Evolutionary conservation across 352 stramenopile genomes (phyloP), one percentile per base, ranked within the genome.

Genomic region (Aphanomyces euteiches): DNA sequence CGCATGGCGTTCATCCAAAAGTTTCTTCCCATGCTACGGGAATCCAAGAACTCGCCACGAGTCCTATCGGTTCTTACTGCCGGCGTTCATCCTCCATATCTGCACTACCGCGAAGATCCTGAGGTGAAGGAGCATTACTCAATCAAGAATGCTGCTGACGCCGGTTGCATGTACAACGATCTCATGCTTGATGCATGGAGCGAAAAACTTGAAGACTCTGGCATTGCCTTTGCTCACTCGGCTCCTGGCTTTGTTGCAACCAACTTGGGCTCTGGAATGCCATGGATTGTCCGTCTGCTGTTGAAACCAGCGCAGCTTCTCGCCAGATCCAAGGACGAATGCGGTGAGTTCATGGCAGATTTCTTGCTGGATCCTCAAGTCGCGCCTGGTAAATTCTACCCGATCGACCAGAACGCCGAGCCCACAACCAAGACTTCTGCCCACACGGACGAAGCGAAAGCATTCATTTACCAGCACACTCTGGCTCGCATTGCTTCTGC

Each of bases 251-350:
- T 87, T 73, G 76, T 88, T n/a, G 74, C 72, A 43, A 82, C 75
- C 1, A 83, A 81, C 70, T 88, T 78, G 81, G 79, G 79, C 1
- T 81, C 75, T 3, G 81, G 87, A 67, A 77, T 88, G 58, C 76
- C 78, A 8, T 56, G 34, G 13, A 72, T 63, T 36, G 40, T 86
- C 7, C 58, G 72, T 15, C 54, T 48, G 38, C 54, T 79, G 0
- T 68, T 86, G 17, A 64, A 75, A 13, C 56, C 60, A 1, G 66
- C 81, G 19, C 75, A 82, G 28, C 40, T 67, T 12, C 38, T 71
- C n/a, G 65, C 37, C 2, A 61, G 47, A 17, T 63, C 65, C 36
- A 40, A 45, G 28, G 21, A 47, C 45, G 65, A 71, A 21, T 71
- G 65, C 65, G 65, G 17, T 43, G 65, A 71, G 56, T 71, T 56